phyloP scores from a whole-genome alignment of 164 flowering plant genomes.

The Magnolia changhungtana region DNA sequence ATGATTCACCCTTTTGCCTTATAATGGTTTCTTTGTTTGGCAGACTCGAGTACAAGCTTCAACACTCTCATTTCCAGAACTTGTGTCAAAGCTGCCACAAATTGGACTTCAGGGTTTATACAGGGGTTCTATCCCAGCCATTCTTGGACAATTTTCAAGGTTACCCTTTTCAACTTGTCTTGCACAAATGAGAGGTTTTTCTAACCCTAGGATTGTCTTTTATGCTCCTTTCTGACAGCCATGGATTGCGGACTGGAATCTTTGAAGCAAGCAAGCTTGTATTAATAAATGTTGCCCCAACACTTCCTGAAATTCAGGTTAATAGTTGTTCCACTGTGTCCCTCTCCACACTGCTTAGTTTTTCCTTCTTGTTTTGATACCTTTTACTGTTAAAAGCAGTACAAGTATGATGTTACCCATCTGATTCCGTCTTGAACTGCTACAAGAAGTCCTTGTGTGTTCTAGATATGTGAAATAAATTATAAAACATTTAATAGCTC shows the following conservation, averaged over 20 bases:
- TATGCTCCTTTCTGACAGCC: constrained; percentile 45
- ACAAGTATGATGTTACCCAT: not conserved
- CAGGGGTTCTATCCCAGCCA: constrained; percentile 91
- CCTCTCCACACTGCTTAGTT: not conserved
- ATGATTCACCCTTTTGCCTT: not conserved
- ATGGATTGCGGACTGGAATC: constrained; percentile 97
- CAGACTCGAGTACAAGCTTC: constrained; percentile 99
- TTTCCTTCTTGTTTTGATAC: not conserved
- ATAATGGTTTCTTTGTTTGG: not conserved
- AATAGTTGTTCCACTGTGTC: not conserved
- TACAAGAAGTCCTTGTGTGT: too few relatives aligned
- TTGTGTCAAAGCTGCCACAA: constrained; percentile 75
- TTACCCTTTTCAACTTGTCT: constrained; percentile 21
- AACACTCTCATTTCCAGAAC: constrained; percentile 78
- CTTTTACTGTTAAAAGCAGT: not conserved
- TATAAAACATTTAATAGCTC: too few relatives aligned
- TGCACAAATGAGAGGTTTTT: not conserved
- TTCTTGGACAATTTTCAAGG: constrained; percentile 96
- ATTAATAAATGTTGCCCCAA: constrained; percentile 78
- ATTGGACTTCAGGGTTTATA: constrained; percentile 82
- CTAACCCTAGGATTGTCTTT: not conserved
- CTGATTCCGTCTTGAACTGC: too few relatives aligned
- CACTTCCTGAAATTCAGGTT: constrained; percentile 91
- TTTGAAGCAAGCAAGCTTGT: constrained; percentile 89
- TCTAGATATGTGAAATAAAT: too few relatives aligned